Evolutionary conservation across 345 rosid species (phyloP).

Genomic region (Nephelium lappaceum): DNA sequence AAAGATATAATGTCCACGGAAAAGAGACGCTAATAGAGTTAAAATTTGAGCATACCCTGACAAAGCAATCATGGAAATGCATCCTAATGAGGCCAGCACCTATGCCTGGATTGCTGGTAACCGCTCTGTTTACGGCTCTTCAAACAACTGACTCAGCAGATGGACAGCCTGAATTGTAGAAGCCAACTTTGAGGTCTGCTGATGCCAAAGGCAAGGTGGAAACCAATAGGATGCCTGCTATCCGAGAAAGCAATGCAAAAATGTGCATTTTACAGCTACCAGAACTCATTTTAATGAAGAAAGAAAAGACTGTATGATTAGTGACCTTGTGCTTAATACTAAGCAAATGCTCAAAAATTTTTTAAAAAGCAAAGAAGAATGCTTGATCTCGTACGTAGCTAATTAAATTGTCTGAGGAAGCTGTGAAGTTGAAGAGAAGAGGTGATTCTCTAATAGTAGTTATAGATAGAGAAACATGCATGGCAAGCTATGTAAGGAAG

Average conservation of each 20-base stretch:
- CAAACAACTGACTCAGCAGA: conserved; percentile 29
- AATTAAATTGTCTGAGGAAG: no score
- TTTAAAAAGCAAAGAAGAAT: no score
- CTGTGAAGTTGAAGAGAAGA: background rate
- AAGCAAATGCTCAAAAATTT: background rate
- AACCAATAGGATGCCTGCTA: background rate
- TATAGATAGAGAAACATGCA: conserved; percentile 3
- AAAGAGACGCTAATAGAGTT: background rate
- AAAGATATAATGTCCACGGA: background rate
- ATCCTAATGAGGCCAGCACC: conserved; percentile 41
- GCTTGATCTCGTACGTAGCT: no score
- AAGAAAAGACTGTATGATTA: background rate
- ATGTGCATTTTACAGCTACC: background rate
- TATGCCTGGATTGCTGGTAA: conserved; percentile 24
- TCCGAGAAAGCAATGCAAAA: background rate
- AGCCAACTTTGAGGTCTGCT: conserved; percentile 25
- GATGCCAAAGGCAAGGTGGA: conserved; percentile 18
- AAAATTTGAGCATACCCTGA: conserved; percentile 23
- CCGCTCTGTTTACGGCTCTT: conserved; percentile 26
- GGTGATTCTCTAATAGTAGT: background rate
- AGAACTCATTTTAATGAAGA: background rate
- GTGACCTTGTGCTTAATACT: background rate
- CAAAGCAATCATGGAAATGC: conserved; percentile 48
- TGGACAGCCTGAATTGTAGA: conserved; percentile 28
- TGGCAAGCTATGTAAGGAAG: background rate